A percentile compares a stretch with the other conserved stretches of the same genome.
These are phyloP conservation scores for Salvia rosmarinus DNA, from an alignment of 257 asterid species.

Conservation along the genomic window DNA sequence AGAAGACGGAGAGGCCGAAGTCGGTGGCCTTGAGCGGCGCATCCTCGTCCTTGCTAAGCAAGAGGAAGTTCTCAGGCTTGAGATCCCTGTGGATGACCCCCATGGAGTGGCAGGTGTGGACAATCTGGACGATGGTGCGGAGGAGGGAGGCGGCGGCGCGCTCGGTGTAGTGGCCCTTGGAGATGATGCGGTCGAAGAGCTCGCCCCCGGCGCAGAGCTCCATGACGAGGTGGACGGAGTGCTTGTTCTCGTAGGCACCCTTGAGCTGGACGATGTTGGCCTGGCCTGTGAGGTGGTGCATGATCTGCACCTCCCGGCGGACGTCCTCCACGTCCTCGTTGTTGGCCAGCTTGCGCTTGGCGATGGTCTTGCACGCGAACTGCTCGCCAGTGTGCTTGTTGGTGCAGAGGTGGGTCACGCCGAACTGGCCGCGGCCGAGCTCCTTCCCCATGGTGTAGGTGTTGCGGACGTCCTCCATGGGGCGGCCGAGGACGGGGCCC, in stretches of 20 bases:
- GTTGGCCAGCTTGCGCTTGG: slow-evolving; percentile 59
- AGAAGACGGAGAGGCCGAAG: slow-evolving; percentile 70
- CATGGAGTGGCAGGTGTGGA: slow-evolving; percentile 67
- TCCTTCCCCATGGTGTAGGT: slow-evolving; percentile 64
- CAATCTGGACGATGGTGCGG: slow-evolving; percentile 65
- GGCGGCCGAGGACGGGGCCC: slow-evolving; percentile 66
- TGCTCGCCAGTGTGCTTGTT: slow-evolving; percentile 57
- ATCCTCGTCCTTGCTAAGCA: slow-evolving; percentile 59
- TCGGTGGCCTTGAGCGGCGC: slow-evolving; percentile 72
- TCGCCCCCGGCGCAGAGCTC: slow-evolving; percentile 73
- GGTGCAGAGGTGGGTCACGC: slow-evolving; percentile 61
- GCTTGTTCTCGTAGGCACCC: slow-evolving; percentile 70
- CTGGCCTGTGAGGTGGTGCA: slow-evolving; percentile 68
- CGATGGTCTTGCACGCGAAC: slow-evolving; percentile 69
- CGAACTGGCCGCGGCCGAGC: slow-evolving; percentile 69
- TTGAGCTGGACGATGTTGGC: slow-evolving; percentile 63
- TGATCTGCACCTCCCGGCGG: slow-evolving; percentile 65
- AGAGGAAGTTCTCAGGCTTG: slow-evolving; percentile 68
- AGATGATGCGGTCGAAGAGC: slow-evolving; percentile 62
- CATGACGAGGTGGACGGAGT: slow-evolving; percentile 64
- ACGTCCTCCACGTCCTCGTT: slow-evolving; percentile 72
- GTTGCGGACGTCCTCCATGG: slow-evolving; percentile 57
- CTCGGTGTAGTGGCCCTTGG: slow-evolving; percentile 67
- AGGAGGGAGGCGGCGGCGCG: slow-evolving; percentile 67
- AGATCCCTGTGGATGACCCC: slow-evolving; percentile 73